These are phyloP conservation scores for Hirschioporus abietinus DNA, from an alignment of 768 basidiomycete genomes.

Conservation along the genomic window DNA sequence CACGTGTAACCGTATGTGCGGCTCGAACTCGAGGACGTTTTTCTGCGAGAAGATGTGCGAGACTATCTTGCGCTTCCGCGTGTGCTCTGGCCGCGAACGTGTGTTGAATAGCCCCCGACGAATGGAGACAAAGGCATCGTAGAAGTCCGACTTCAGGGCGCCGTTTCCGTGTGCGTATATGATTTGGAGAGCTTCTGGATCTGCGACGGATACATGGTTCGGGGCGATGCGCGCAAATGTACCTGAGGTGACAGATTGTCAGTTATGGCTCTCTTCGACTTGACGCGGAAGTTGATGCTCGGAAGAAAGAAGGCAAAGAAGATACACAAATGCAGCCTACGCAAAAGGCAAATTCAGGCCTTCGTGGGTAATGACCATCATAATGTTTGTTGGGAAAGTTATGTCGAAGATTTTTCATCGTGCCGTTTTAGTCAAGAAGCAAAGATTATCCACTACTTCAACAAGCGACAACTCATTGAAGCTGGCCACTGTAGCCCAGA, in stretches of 20 bases:
- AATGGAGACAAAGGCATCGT: constrained; percentile 71
- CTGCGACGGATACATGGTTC: constrained; percentile 70
- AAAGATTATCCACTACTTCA: too few relatives aligned
- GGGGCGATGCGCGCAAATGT: constrained; percentile 68
- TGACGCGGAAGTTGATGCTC: background rate
- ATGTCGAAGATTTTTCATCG: too few relatives aligned
- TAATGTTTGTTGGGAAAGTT: too few relatives aligned
- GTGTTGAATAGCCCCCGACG: constrained; percentile 73
- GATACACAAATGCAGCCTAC: background rate
- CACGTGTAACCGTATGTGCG: constrained; percentile 62
- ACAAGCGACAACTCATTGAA: too few relatives aligned
- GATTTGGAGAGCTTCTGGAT: constrained; percentile 68
- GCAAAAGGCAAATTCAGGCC: constrained; percentile 3
- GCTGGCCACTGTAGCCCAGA: too few relatives aligned
- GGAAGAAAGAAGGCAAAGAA: too few relatives aligned
- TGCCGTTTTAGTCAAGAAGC: too few relatives aligned
- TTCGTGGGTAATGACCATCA: background rate
- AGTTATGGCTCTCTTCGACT: background rate
- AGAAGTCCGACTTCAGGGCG: constrained; percentile 75
- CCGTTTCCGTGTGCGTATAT: constrained; percentile 85
- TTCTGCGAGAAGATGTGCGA: constrained; percentile 83
- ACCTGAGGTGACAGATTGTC: constrained; percentile 30
- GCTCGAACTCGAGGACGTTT: constrained; percentile 82
- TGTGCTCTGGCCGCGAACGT: constrained; percentile 70
- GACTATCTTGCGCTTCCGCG: constrained; percentile 88